These are phyloP conservation scores for Metarhizium album DNA, from an alignment of 2,329 filamentous ascomycete genomes.

Conservation along the genomic window DNA sequence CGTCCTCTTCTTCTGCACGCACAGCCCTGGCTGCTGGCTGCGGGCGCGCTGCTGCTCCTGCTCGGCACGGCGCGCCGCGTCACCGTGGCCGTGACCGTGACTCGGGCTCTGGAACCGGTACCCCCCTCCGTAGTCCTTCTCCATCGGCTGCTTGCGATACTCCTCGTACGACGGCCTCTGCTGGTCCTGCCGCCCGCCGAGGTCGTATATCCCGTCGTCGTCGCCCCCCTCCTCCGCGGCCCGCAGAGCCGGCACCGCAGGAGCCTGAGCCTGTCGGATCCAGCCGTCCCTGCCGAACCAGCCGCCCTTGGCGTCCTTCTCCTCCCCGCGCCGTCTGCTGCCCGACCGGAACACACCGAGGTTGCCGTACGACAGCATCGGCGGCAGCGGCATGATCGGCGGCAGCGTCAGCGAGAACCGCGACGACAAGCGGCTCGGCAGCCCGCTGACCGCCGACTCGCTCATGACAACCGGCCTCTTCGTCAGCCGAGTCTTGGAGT, in stretches of 20 bases:
- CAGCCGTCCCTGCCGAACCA: slow-evolving; percentile 24
- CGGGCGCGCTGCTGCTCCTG: background rate
- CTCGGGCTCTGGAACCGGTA: background rate
- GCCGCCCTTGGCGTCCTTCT: slow-evolving; percentile 12
- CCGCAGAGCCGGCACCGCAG: slow-evolving; percentile 26
- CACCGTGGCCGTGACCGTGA: too few relatives aligned
- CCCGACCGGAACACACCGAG: slow-evolving; percentile 16
- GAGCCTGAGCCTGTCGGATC: slow-evolving; percentile 20
- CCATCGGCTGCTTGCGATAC: slow-evolving; percentile 3
- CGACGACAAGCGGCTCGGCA: slow-evolving; percentile 16
- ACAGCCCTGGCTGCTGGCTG: slow-evolving; percentile 7
- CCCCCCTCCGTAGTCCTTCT: background rate
- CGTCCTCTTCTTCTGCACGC: slow-evolving; percentile 10
- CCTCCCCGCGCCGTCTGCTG: slow-evolving; percentile 9
- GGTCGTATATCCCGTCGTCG: background rate
- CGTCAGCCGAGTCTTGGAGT: slow-evolving; percentile 18
- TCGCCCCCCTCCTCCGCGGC: slow-evolving; percentile 14
- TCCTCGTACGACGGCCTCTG: slow-evolving; percentile 5
- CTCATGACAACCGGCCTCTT: slow-evolving; percentile 18
- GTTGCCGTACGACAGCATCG: slow-evolving; percentile 22
- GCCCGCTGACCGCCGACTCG: slow-evolving; percentile 5
- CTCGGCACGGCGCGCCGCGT: background rate
- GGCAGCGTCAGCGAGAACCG: slow-evolving; percentile 19
- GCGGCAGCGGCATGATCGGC: slow-evolving; percentile 19
- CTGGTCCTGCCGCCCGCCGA: background rate